A percentile compares a stretch with the other conserved stretches of the same genome.
Conservation (phyloP, 2,329 filamentous ascomycete species). For the Colletotrichum sp. region DNA sequence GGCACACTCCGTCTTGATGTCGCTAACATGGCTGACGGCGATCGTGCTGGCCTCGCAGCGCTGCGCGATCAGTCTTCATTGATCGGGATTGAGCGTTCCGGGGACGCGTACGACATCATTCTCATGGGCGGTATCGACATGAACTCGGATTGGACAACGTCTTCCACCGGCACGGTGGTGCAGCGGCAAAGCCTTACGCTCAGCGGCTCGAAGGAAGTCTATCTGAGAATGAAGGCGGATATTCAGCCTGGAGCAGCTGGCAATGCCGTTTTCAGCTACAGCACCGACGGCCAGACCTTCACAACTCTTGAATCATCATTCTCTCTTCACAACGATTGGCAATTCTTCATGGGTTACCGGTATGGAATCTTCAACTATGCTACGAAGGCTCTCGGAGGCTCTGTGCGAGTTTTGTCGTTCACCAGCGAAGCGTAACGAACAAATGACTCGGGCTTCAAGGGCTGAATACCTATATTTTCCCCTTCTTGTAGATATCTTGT, state of each 20-base stretch:
- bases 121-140: neutral
- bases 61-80: constrained; percentile 59
- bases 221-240: neutral
- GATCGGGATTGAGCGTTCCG: constrained; percentile 46
- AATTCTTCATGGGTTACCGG: constrained; percentile 53
- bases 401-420: neutral
- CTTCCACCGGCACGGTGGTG: neutral
- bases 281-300: constrained; percentile 45
- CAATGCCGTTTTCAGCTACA: constrained; percentile 38
- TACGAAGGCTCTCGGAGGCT: constrained; percentile 35
- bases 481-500: neutral
- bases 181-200: neutral
- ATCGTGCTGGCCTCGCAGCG: constrained; percentile 53
- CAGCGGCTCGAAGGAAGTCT: neutral
- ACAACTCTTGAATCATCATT: constrained; percentile 37
- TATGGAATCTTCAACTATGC: constrained; percentile 57
- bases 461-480: too few relatives aligned
- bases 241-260: neutral
- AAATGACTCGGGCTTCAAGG: neutral
- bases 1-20: constrained; percentile 57
- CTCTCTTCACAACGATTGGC: constrained; percentile 44
- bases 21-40: constrained; percentile 52
- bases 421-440: neutral
- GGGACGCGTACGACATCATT: neutral
- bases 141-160: constrained; percentile 20